Percentiles rank a stretch among this genome's conserved stretches.
phyloP scores from a whole-genome alignment of 208 protist species.

The Wallacemonas sp. region DNA sequence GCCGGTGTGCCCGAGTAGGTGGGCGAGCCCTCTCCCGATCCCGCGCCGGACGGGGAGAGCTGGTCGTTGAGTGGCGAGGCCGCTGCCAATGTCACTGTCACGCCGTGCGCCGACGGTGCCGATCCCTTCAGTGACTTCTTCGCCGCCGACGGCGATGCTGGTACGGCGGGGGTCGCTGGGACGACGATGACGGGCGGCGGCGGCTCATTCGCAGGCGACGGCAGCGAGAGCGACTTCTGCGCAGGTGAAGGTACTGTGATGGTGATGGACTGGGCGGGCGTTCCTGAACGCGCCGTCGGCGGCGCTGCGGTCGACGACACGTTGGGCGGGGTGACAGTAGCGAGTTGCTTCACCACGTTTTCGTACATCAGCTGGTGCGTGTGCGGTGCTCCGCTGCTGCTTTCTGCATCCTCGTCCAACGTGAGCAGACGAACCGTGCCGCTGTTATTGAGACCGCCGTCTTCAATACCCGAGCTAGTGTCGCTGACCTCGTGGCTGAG shows the following conservation, averaged over 20 bases:
- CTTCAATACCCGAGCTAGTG: background rate
- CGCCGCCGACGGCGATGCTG: background rate
- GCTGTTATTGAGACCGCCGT: background rate
- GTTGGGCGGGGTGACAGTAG: no score
- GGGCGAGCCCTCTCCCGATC: background rate
- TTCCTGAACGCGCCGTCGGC: no score
- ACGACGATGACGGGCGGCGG: no score
- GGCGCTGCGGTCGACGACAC: no score
- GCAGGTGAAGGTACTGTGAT: no score
- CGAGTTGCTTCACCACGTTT: no score
- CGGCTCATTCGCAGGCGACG: no score
- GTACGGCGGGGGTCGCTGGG: background rate
- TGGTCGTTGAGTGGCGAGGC: conserved; percentile 10
- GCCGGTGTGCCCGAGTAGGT: background rate
- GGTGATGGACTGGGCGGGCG: no score
- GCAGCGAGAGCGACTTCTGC: no score
- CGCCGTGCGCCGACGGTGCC: background rate
- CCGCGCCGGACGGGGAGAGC: background rate
- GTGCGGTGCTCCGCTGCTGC: no score
- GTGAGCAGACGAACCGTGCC: background rate
- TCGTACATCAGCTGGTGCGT: no score
- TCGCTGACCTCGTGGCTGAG: background rate
- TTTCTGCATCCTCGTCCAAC: no score
- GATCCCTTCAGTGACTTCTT: background rate
- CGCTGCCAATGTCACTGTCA: conserved; percentile 5